Percentiles rank a stretch among this genome's conserved stretches.
phyloP scores from a whole-genome alignment of 1,139 yeast genomes.

The Hansenula lynferdii region DNA sequence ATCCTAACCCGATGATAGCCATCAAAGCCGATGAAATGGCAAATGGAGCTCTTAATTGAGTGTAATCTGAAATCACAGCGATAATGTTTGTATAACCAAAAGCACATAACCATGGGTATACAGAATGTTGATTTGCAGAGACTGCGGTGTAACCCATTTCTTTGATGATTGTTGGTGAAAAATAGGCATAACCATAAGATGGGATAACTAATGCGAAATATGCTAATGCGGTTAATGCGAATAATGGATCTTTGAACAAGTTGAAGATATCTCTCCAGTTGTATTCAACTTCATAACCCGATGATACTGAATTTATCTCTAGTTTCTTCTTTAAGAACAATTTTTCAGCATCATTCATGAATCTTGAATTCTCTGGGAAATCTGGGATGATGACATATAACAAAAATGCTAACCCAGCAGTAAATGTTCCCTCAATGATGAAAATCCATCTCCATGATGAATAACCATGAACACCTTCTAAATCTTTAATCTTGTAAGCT shows the following conservation, averaged over 20 bases:
- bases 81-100: conserved; percentile 35
- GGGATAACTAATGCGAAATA: conserved; percentile 44
- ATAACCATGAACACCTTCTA: conserved; percentile 44
- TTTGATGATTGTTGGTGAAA: conserved; percentile 41
- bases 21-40: conserved; percentile 30
- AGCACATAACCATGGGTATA: conserved; percentile 44
- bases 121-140: conserved; percentile 44
- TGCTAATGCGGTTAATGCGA: conserved; percentile 42
- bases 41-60: conserved; percentile 32
- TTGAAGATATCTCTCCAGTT: conserved; percentile 26
- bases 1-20: conserved; percentile 37
- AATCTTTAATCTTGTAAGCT: conserved; percentile 53
- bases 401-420: conserved; percentile 57
- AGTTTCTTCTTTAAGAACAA: conserved; percentile 35
- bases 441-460: conserved; percentile 61
- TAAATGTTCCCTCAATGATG: conserved; percentile 53
- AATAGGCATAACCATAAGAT: conserved; percentile 45
- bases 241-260: conserved; percentile 52
- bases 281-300: conserved; percentile 30
- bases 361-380: conserved; percentile 62
- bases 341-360: conserved; percentile 35
- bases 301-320: conserved; percentile 39
- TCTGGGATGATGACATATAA: conserved; percentile 66
- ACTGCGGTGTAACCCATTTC: conserved; percentile 41
- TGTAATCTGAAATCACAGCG: conserved; percentile 37